phyloP scores from a whole-genome alignment of 2,329 filamentous ascomycete species.

The Pseudogymnoascus sp. region DNA sequence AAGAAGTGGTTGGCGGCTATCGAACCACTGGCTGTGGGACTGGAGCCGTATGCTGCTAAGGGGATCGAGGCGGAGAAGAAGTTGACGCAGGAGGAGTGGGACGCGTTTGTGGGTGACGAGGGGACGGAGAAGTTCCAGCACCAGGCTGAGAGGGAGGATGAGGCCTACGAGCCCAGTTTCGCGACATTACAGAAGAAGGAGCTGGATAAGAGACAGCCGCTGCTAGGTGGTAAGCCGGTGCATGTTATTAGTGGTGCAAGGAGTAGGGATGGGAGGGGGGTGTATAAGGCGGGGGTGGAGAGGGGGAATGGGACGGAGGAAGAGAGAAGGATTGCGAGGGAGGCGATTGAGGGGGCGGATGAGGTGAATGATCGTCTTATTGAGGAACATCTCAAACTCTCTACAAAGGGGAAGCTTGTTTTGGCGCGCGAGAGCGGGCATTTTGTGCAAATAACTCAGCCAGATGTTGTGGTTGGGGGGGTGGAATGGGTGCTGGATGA shows the following conservation, averaged over 20 bases:
- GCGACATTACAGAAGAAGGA: background rate
- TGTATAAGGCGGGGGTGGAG: slow-evolving; percentile 27
- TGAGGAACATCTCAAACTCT: slow-evolving; percentile 24
- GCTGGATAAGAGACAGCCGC: background rate
- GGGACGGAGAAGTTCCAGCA: slow-evolving; percentile 1
- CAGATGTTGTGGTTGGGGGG: slow-evolving; percentile 28
- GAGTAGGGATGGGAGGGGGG: slow-evolving; percentile 24
- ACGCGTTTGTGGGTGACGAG: background rate
- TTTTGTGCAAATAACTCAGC: slow-evolving; percentile 29
- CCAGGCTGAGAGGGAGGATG: slow-evolving; percentile 7
- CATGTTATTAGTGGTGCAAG: slow-evolving; percentile 22
- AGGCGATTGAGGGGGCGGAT: slow-evolving; percentile 23
- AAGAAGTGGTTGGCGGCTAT: background rate
- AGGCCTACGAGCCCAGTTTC: slow-evolving; percentile 10
- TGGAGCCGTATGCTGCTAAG: background rate
- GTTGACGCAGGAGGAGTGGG: slow-evolving; percentile 14
- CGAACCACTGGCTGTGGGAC: background rate
- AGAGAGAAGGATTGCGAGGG: slow-evolving; percentile 22
- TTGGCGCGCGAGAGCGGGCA: slow-evolving; percentile 29
- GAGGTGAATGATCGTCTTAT: slow-evolving; percentile 23
- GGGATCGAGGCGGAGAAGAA: slow-evolving; percentile 10
- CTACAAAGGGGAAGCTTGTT: slow-evolving; percentile 23
- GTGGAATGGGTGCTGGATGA: slow-evolving; percentile 27
- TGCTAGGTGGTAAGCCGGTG: slow-evolving; percentile 10
- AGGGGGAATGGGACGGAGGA: slow-evolving; percentile 29